These are phyloP conservation scores for Vaccinium macrocarpon DNA, from an alignment of 148 eudicot genomes.

Conservation along the genomic window DNA sequence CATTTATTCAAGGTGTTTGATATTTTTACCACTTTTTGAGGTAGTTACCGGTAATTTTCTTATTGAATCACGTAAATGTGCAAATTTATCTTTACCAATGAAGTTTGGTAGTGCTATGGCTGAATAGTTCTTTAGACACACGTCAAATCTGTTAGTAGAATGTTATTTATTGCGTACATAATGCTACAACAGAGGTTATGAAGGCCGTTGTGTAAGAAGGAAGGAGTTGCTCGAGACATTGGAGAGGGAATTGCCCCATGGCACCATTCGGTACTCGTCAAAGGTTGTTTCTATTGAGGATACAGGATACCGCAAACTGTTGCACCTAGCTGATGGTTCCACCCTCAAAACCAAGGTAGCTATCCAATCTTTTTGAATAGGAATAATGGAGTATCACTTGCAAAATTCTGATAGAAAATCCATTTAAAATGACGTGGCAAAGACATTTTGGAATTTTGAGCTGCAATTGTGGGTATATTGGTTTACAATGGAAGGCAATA, in stretches of 20 bases:
- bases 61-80: neutral
- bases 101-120: neutral
- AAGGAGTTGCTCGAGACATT: constrained; percentile 42
- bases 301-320: constrained; percentile 33
- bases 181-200: constrained; percentile 24
- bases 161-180: neutral
- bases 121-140: neutral
- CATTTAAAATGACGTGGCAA: neutral
- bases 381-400: neutral
- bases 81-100: neutral
- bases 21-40: too few relatives aligned
- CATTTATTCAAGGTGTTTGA: neutral
- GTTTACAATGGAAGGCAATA: neutral
- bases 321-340: constrained; percentile 52
- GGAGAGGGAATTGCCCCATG: constrained; percentile 38
- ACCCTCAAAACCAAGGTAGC: constrained; percentile 43
- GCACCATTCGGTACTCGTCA: constrained; percentile 44
- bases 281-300: constrained; percentile 45
- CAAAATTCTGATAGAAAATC: neutral
- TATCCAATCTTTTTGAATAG: neutral
- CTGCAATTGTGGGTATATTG: neutral
- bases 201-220: constrained; percentile 46
- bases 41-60: too few relatives aligned
- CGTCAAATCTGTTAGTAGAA: neutral
- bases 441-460: neutral